phyloP scores from a whole-genome alignment of 306 rosid species.

The Castanea sativa region DNA sequence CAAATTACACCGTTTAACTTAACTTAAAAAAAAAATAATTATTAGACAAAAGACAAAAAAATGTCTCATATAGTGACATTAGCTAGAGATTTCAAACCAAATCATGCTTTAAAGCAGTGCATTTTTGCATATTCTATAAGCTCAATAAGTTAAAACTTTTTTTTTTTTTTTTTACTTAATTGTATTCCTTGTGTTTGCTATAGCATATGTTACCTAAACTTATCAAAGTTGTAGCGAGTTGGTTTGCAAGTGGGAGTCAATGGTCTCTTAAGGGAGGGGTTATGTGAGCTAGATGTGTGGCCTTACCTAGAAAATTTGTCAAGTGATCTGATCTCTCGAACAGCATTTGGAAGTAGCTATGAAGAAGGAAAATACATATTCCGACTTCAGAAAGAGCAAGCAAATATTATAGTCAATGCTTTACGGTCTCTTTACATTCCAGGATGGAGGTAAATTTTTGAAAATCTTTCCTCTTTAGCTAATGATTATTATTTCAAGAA shows the following conservation, averaged over 20 bases:
- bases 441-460: conserved; percentile 28
- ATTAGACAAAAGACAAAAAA: no score
- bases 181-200: background rate
- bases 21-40: no score
- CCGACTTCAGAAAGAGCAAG: conserved; percentile 26
- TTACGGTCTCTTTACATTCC: conserved; percentile 10
- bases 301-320: conserved; percentile 17
- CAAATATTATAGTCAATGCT: background rate
- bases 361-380: conserved; percentile 37
- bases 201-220: conserved; percentile 28
- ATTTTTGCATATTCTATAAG: no score
- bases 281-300: conserved; percentile 24
- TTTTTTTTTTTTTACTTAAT: no score
- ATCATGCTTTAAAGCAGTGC: no score
- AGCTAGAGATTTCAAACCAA: no score
- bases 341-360: conserved; percentile 48
- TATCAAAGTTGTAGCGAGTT: conserved; percentile 12
- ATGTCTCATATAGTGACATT: no score
- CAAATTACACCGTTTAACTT: no score
- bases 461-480: no score
- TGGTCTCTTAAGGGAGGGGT: background rate
- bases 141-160: no score
- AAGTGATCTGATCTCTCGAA: conserved; percentile 34
- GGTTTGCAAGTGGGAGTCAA: conserved; percentile 20
- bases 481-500: no score